Conservation (phyloP, 202 grass and related monocot species). For the Cymbopogon flexuosus region DNA sequence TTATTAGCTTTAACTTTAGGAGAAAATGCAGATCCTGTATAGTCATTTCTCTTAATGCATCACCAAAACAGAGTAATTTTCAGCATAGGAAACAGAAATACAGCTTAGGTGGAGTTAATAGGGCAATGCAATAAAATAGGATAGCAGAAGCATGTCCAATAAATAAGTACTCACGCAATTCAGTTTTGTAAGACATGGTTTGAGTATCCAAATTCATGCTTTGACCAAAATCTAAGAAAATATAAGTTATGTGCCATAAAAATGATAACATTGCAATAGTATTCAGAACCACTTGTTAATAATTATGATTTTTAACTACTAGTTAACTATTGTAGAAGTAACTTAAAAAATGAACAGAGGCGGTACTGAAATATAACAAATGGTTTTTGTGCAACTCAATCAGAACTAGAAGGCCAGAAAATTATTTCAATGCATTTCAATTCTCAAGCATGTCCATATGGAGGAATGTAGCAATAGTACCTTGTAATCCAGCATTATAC, state of each 20-base stretch:
- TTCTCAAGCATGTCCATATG: neutral
- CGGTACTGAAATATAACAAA: neutral
- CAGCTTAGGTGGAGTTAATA: neutral
- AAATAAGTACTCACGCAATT: neutral
- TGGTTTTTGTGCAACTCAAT: neutral
- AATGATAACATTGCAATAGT: neutral
- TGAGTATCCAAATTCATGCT: neutral
- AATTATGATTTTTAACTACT: neutral
- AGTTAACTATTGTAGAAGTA: neutral
- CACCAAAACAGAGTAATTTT: neutral
- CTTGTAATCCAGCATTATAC: constrained; percentile 89
- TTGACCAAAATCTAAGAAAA: neutral
- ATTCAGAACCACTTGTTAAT: neutral
- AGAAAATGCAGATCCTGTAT: neutral
- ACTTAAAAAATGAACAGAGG: neutral
- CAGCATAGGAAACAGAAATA: constrained; percentile 5
- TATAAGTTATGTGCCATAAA: neutral
- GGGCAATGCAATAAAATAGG: neutral
- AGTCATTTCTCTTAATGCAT: neutral
- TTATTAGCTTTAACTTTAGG: neutral
- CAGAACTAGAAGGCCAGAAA: neutral
- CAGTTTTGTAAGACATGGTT: neutral
- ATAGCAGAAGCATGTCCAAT: neutral
- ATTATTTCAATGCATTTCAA: constrained; percentile 9
- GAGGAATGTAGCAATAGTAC: constrained; percentile 39